Percentiles rank a stretch among this genome's conserved stretches.
phyloP scores from a whole-genome alignment of 2,329 filamentous ascomycete genomes.

The Sarocladium strictum region DNA sequence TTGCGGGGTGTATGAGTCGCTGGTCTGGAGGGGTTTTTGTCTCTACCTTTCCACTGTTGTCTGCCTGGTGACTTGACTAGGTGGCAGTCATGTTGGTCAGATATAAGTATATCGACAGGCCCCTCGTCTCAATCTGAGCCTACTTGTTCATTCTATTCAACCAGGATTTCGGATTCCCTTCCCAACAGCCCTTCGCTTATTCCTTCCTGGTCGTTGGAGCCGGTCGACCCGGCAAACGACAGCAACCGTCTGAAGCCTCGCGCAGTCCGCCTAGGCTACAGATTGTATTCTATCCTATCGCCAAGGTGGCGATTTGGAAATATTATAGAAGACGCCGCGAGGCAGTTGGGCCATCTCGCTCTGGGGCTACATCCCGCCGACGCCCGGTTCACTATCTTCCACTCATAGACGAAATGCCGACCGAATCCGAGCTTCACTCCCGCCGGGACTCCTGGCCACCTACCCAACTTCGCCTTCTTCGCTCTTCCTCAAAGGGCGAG shows the following conservation, averaged over 20 bases:
- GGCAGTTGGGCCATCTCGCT: constrained; percentile 4
- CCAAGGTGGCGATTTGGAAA: constrained; percentile 13
- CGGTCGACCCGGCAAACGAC: neutral
- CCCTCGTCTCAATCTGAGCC: neutral
- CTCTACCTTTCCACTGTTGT: neutral
- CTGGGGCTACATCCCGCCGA: neutral
- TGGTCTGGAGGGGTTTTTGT: neutral
- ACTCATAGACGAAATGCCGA: constrained; percentile 26
- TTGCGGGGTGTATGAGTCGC: constrained; percentile 2
- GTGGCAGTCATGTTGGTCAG: constrained; percentile 4
- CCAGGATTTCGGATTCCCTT: neutral
- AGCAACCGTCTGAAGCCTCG: neutral
- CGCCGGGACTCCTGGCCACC: constrained; percentile 46
- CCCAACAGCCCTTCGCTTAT: neutral
- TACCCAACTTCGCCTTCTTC: constrained; percentile 38
- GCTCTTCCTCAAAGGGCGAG: constrained; percentile 20
- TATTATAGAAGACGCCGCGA: constrained; percentile 13
- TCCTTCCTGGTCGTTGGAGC: neutral
- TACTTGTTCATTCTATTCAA: neutral
- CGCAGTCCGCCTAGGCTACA: neutral
- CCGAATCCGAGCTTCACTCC: constrained; percentile 24
- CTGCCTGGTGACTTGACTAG: constrained; percentile 5
- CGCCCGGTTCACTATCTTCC: neutral
- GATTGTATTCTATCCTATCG: neutral
- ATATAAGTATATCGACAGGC: constrained; percentile 5